phyloP scores from a whole-genome alignment of 768 basidiomycete species.

The Tulasnella sp. region DNA sequence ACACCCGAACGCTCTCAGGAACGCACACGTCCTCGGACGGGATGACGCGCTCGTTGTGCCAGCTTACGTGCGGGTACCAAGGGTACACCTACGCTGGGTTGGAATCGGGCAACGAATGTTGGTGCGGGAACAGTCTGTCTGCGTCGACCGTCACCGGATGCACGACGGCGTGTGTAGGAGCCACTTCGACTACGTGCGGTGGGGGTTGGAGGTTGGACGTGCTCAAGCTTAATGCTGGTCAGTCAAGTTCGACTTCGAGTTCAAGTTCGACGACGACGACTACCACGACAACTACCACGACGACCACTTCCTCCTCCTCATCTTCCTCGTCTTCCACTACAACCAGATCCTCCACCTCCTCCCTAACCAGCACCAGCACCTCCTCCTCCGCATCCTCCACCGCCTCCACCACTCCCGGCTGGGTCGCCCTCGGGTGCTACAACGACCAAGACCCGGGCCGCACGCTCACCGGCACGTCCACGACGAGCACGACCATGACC shows the following conservation, averaged over 20 bases:
- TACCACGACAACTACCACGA: neutral
- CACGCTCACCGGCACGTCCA: neutral
- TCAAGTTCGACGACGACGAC: neutral
- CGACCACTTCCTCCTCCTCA: neutral
- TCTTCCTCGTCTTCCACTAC: neutral
- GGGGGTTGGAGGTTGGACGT: neutral
- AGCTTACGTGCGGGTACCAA: constrained; percentile 1
- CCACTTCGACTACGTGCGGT: constrained; percentile 25
- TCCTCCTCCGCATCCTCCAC: neutral
- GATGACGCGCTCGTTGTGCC: constrained; percentile 14
- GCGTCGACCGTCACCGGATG: constrained; percentile 4
- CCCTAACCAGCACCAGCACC: neutral
- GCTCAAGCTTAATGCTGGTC: neutral
- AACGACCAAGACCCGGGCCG: neutral
- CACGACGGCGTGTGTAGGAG: constrained; percentile 23
- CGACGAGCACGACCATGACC: constrained; percentile 4
- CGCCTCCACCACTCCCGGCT: neutral
- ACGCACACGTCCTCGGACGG: neutral
- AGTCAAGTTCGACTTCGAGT: neutral
- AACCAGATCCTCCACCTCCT: neutral
- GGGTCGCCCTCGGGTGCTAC: constrained; percentile 13
- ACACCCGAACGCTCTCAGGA: neutral
- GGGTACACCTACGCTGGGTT: constrained; percentile 25
- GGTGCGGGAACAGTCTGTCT: neutral
- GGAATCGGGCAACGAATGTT: constrained; percentile 25